Percentiles rank a stretch among this genome's conserved stretches.
Conservation (phyloP, 129 eudicot species). For the Pittosporum tobira region DNA sequence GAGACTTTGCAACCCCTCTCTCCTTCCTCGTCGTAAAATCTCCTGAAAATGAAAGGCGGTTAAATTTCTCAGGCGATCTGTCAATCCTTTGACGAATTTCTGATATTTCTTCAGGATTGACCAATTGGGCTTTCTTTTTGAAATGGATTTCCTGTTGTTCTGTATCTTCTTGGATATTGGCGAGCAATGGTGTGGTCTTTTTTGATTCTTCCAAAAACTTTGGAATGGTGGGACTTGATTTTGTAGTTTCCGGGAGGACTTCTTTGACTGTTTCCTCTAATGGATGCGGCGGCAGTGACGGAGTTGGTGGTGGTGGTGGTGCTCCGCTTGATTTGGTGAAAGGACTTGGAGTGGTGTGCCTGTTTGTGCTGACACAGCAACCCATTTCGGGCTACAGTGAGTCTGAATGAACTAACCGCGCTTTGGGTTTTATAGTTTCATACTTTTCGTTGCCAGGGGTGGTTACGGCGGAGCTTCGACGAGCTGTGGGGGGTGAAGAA, state of each 20-base stretch:
- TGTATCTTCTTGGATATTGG: conserved; percentile 15
- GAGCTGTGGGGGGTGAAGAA: not conserved
- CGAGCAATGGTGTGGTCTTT: conserved; percentile 14
- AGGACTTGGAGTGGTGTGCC: conserved; percentile 13
- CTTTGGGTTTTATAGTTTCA: not conserved
- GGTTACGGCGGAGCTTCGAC: conserved; percentile 1
- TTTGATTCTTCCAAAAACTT: conserved; percentile 18
- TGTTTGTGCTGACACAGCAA: conserved; percentile 37
- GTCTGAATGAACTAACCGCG: not conserved
- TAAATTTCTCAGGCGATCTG: conserved; percentile 37
- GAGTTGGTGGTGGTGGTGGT: conserved; percentile 1
- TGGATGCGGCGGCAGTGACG: conserved; percentile 33
- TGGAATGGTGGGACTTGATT: conserved; percentile 15
- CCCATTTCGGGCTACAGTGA: conserved; percentile 28
- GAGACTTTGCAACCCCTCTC: conserved; percentile 34
- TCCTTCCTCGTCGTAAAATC: conserved; percentile 21
- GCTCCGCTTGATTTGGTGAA: conserved; percentile 8
- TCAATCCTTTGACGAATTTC: conserved; percentile 28
- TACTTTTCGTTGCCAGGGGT: conserved; percentile 1
- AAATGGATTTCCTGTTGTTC: conserved; percentile 1
- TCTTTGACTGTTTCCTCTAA: conserved; percentile 63
- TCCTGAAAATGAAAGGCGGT: conserved; percentile 30
- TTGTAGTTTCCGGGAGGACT: conserved; percentile 48
- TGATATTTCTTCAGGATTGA: conserved; percentile 14
- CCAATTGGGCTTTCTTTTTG: conserved; percentile 7